A percentile compares a stretch with the other conserved stretches of the same genome.
These are phyloP conservation scores for Xerocomus amazonicus DNA, from an alignment of 1,284 basidiomycete species.

Conservation along the genomic window DNA sequence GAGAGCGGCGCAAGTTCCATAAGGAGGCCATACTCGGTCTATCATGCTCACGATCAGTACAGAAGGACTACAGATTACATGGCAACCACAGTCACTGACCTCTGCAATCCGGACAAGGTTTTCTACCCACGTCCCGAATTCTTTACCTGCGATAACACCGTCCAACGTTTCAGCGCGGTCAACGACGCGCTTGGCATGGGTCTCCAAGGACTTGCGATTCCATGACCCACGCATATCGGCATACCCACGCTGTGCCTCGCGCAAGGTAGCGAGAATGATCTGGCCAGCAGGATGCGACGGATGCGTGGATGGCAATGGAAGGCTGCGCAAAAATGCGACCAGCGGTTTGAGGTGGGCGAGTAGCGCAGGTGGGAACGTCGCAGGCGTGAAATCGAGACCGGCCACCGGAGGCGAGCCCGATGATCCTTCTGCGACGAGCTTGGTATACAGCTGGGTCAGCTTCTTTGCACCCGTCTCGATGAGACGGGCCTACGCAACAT, in stretches of 20 bases:
- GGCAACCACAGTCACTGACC: conserved; percentile 39
- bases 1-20: conserved; percentile 59
- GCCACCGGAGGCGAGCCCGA: conserved; percentile 61
- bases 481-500: conserved; percentile 53
- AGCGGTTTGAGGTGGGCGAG: conserved; percentile 57
- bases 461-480: conserved; percentile 79
- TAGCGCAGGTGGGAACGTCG: conserved; percentile 52
- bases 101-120: conserved; percentile 59
- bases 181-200: conserved; percentile 60
- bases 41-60: conserved; percentile 3
- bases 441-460: conserved; percentile 72
- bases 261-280: conserved; percentile 58
- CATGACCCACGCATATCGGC: conserved; percentile 80
- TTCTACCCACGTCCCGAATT: conserved; percentile 63
- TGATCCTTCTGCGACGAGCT: conserved; percentile 75
- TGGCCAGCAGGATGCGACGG: conserved; percentile 72
- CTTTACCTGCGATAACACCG: conserved; percentile 57
- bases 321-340: conserved; percentile 61
- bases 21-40: conserved; percentile 57
- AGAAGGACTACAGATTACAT: neutral
- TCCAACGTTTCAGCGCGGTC: conserved; percentile 65
- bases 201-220: conserved; percentile 68
- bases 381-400: conserved; percentile 50
- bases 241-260: conserved; percentile 74
- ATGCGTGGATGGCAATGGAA: conserved; percentile 72